phyloP scores from a whole-genome alignment of 2,329 filamentous ascomycete species.

The Nemania bipapillata region DNA sequence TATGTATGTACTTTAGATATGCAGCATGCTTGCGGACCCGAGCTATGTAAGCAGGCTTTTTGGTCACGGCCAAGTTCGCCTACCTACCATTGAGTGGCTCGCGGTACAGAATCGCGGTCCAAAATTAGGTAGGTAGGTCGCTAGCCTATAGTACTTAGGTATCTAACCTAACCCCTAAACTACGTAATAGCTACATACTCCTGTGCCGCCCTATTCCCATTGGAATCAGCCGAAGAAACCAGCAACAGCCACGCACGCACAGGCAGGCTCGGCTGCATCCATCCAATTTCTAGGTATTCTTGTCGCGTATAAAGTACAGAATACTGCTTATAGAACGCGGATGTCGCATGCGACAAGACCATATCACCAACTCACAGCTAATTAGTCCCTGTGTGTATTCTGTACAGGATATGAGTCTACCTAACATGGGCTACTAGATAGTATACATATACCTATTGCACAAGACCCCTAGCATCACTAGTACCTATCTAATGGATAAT shows the following conservation, averaged over 20 bases:
- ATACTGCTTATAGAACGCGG: constrained; percentile 1
- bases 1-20: neutral
- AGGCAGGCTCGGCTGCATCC: neutral
- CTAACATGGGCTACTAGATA: too few relatives aligned
- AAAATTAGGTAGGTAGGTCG: neutral
- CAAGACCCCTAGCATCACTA: too few relatives aligned
- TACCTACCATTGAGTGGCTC: too few relatives aligned
- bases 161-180: too few relatives aligned
- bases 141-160: too few relatives aligned
- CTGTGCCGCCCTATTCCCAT: neutral
- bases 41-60: constrained; percentile 7
- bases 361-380: neutral
- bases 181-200: too few relatives aligned
- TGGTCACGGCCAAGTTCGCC: constrained; percentile 13
- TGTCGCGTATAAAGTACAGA: too few relatives aligned
- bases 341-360: neutral
- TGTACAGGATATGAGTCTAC: too few relatives aligned
- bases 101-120: neutral
- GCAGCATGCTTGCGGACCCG: too few relatives aligned
- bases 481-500: too few relatives aligned
- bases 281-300: neutral
- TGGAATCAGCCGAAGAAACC: neutral
- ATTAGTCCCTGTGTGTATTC: too few relatives aligned
- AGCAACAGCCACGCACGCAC: neutral
- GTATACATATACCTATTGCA: too few relatives aligned